Evolutionary conservation across 2,329 filamentous ascomycete genomes (phyloP), one percentile per base, ranked within the genome.

Genomic region (Dactylonectria macrodidyma): DNA sequence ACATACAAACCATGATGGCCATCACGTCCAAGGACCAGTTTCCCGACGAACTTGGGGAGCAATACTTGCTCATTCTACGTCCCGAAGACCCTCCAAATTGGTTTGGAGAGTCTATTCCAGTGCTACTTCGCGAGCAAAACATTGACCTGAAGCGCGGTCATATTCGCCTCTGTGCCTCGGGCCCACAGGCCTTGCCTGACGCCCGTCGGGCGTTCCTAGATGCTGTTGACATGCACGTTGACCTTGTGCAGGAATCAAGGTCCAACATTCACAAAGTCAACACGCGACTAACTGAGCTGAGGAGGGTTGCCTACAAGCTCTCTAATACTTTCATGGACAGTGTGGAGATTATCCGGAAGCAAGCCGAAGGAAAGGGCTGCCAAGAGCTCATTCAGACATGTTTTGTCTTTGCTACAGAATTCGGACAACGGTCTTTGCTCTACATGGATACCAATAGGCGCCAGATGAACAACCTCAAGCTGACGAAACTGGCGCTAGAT

Each of bases 301-400:
- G 97, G 76, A 95, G 95, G 79, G 97, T 97, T 2, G 94, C 95
- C 3, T 98, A 97, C 85, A 97, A 97, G 81, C 87, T 99, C 50
- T 97, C 95, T 59, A 98, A 98, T 82, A 94, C 95, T 7, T 98
- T 99, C 81, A 98, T 99, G 94, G 95, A 98, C 81, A 98, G 95
- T 78, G 96, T 99, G 51, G 94, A 97, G 78, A 94, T 94, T 70
- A 96, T 99, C 71, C 89, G 95, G 71, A 91, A 91, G 73, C 95
- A 99, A 81, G 95, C 95, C 1, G 87, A 89, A 65, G 93, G 92
- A 9, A 89, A 95, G 71, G 92, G 96, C 72, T 97, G 95, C 78
- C 95, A 97, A 76, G 96, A 99, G 77, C 89, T 99, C 34, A 96
- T 99, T 71, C 96, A 99, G 81, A 97, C 95, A 5, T 99, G 95